Percentiles rank a stretch among this genome's conserved stretches.
phyloP scores from a whole-genome alignment of 305 asterid species.

The Withania somnifera region DNA sequence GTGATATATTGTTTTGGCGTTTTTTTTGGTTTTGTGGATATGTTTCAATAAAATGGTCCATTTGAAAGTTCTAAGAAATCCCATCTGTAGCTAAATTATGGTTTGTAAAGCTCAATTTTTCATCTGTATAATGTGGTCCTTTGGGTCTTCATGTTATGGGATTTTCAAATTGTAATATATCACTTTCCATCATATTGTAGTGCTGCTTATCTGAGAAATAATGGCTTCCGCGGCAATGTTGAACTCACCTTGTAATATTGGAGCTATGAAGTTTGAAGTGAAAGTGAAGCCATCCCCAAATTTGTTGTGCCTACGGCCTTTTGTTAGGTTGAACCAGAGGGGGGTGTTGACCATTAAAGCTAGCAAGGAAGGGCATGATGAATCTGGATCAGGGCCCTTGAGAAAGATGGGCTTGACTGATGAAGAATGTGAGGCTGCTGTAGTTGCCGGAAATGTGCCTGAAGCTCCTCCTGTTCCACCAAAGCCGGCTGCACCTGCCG shows the following conservation, averaged over 20 bases:
- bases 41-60: not conserved
- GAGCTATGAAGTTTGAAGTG: slow-evolving; percentile 31
- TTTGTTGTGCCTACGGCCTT: slow-evolving; percentile 15
- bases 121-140: not conserved
- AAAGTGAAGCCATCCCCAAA: slow-evolving; percentile 12
- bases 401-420: slow-evolving; percentile 48
- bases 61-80: not conserved
- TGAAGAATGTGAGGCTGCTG: slow-evolving; percentile 77
- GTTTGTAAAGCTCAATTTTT: not conserved
- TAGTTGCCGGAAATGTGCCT: slow-evolving; percentile 71
- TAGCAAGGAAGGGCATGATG: slow-evolving; percentile 34
- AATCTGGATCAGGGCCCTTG: slow-evolving; percentile 9
- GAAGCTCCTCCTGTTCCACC: slow-evolving; percentile 80
- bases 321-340: slow-evolving; percentile 9
- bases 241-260: slow-evolving; percentile 26
- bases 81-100: not conserved
- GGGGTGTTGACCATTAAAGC: slow-evolving; percentile 20
- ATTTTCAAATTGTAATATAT: not conserved
- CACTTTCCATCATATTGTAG: not conserved
- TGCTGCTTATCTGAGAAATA: not conserved
- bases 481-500: slow-evolving; percentile 62
- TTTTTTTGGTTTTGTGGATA: not conserved
- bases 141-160: not conserved
- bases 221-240: slow-evolving; percentile 42
- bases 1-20: not conserved